These are phyloP conservation scores for Fomitopsis pulvina DNA, from an alignment of 768 basidiomycete species.

Conservation along the genomic window DNA sequence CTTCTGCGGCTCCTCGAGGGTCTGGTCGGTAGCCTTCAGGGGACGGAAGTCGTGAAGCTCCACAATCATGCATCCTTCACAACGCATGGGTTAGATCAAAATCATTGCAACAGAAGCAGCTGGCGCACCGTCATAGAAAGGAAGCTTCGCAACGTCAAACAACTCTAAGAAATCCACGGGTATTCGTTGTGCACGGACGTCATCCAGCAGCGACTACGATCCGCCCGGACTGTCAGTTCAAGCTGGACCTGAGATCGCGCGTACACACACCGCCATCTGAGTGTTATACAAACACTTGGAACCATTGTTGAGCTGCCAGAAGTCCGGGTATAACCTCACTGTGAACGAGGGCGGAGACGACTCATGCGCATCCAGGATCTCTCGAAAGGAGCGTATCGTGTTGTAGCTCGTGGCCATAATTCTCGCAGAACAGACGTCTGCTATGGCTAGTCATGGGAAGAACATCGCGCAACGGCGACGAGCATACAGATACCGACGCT, in stretches of 20 bases:
- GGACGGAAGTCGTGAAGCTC: slow-evolving; percentile 76
- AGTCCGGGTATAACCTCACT: slow-evolving; percentile 69
- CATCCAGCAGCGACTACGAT: slow-evolving; percentile 68
- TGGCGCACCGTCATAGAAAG: slow-evolving; percentile 75
- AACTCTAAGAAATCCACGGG: slow-evolving; percentile 81
- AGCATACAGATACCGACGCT: background rate
- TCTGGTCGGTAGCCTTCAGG: slow-evolving; percentile 47
- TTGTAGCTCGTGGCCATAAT: slow-evolving; percentile 73
- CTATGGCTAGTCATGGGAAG: background rate
- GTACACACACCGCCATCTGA: slow-evolving; percentile 51
- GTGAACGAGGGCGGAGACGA: slow-evolving; percentile 65
- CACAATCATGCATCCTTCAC: slow-evolving; percentile 75
- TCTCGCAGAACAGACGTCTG: background rate
- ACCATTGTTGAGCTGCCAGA: slow-evolving; percentile 79
- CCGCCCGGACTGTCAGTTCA: background rate
- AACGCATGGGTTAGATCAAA: background rate
- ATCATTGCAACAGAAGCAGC: background rate
- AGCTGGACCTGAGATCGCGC: background rate
- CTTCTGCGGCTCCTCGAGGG: slow-evolving; percentile 49
- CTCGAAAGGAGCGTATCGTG: slow-evolving; percentile 55
- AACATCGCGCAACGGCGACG: background rate
- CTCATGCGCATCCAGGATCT: slow-evolving; percentile 53
- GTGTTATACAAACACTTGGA: slow-evolving; percentile 79
- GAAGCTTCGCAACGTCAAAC: slow-evolving; percentile 65
- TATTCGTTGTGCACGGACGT: slow-evolving; percentile 77